Percentiles rank a stretch among this genome's conserved stretches.
phyloP scores from a whole-genome alignment of 1,139 yeast species.

The Debaryomycetaceae sp. region DNA sequence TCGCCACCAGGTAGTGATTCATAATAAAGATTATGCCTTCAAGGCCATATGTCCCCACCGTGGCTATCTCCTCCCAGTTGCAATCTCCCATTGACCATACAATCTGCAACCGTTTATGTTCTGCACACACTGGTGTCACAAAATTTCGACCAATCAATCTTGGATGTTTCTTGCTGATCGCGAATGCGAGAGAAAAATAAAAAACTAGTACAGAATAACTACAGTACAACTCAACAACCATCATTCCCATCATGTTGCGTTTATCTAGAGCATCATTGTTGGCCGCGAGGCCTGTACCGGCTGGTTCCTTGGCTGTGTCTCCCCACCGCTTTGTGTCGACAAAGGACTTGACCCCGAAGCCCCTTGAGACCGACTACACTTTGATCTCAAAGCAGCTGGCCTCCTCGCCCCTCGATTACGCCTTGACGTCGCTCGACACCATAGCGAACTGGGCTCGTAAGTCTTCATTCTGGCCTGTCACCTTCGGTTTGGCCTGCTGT shows the following conservation, averaged over 20 bases:
- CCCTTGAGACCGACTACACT: conserved; percentile 42
- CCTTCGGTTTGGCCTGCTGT: conserved; percentile 89
- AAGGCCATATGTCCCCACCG: too few species aligned
- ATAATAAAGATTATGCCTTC: too few species aligned
- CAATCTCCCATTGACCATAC: too few species aligned
- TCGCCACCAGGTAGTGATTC: too few species aligned
- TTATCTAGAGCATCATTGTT: conserved; percentile 7
- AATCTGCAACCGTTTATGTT: too few species aligned
- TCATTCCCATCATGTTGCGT: conserved; percentile 6
- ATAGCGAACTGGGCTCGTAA: conserved; percentile 92
- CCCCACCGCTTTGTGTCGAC: conserved; percentile 29
- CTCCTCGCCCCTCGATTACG: conserved; percentile 65
- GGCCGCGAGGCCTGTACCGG: conserved; percentile 6
- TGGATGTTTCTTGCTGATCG: conserved; percentile 9
- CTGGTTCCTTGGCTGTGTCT: conserved; percentile 6
- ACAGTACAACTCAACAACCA: neutral
- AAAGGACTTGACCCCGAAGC: conserved; percentile 42
- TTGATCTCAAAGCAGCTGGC: conserved; percentile 44
- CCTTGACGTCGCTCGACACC: conserved; percentile 77
- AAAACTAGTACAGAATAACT: neutral
- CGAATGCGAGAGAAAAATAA: conserved; percentile 1
- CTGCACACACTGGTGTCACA: too few species aligned
- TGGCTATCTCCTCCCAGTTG: too few species aligned
- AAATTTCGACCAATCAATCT: conserved; percentile 9
- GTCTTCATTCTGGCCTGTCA: conserved; percentile 91